phyloP scores from a whole-genome alignment of 2,329 filamentous ascomycete species.

The Aspergillus fijiensis region DNA sequence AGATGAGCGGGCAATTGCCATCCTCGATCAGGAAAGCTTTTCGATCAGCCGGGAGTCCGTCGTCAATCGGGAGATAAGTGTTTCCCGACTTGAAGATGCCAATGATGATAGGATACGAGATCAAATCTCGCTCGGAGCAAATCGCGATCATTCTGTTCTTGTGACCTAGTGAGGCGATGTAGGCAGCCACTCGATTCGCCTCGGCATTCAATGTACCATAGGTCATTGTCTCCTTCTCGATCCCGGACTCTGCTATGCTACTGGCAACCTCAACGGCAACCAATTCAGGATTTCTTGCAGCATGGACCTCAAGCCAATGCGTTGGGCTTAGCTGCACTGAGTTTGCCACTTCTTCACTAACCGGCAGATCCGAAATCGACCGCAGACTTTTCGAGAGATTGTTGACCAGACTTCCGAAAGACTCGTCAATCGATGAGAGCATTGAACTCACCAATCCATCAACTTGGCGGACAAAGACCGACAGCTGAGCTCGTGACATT shows the following conservation, averaged over 20 bases:
- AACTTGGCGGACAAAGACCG: constrained; percentile 30
- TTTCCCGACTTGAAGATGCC: constrained; percentile 38
- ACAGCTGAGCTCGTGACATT: constrained; percentile 29
- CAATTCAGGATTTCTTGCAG: constrained; percentile 28
- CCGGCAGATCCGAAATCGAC: constrained; percentile 24
- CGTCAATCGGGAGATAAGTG: constrained; percentile 36
- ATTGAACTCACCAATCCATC: constrained; percentile 32
- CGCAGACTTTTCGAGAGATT: constrained; percentile 23
- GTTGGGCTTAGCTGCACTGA: constrained; percentile 26
- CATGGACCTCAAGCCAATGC: constrained; percentile 30
- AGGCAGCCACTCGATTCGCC: constrained; percentile 27
- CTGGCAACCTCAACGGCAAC: constrained; percentile 31
- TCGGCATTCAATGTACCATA: constrained; percentile 25
- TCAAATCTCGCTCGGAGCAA: constrained; percentile 27
- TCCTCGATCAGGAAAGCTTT: constrained; percentile 32
- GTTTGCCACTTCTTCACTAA: constrained; percentile 20
- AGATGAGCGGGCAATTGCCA: constrained; percentile 29
- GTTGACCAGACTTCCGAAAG: constrained; percentile 23
- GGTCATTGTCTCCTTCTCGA: constrained; percentile 27
- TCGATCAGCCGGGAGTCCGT: constrained; percentile 30
- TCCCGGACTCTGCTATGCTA: constrained; percentile 18
- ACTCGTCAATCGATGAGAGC: constrained; percentile 27
- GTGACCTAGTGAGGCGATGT: constrained; percentile 22
- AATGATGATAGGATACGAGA: constrained; percentile 30
- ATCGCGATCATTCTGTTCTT: constrained; percentile 30